Conservation (phyloP, 2,329 filamentous ascomycete species). For the Claviceps sp. region DNA sequence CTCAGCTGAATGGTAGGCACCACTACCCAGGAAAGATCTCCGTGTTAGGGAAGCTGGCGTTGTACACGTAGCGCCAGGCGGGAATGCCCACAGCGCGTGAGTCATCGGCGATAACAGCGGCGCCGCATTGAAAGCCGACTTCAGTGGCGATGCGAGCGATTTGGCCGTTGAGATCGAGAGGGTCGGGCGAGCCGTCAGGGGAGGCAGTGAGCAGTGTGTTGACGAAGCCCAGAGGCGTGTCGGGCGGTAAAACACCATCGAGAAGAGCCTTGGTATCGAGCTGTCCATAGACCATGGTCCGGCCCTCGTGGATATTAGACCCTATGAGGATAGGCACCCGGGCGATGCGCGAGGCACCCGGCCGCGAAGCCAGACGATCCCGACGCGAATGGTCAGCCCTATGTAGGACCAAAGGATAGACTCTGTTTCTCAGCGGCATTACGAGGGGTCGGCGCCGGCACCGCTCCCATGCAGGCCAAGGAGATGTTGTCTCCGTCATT, state of each 20-base stretch:
- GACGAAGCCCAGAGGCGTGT: neutral
- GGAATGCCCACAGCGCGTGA: conserved; percentile 21
- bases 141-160: conserved; percentile 11
- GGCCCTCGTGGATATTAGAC: conserved; percentile 12
- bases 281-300: conserved; percentile 1
- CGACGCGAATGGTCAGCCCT: conserved; percentile 7
- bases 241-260: neutral
- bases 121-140: conserved; percentile 11
- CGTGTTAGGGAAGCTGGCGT: conserved; percentile 34
- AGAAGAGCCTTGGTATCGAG: neutral
- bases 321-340: conserved; percentile 14
- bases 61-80: conserved; percentile 32
- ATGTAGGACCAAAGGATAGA: conserved; percentile 12
- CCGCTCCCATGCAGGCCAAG: conserved; percentile 13
- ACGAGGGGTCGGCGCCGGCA: conserved; percentile 10
- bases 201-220: conserved; percentile 7
- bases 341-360: conserved; percentile 6
- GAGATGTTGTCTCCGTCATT: neutral
- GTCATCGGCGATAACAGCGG: conserved; percentile 16
- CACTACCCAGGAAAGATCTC: conserved; percentile 20
- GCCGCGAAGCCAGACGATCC: conserved; percentile 7
- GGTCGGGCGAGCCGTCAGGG: conserved; percentile 7
- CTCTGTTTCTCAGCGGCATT: conserved; percentile 7
- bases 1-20: conserved; percentile 33
- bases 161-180: conserved; percentile 10